Conservation (phyloP, 2,329 filamentous ascomycete genomes). For the Thyridium curvatum region DNA sequence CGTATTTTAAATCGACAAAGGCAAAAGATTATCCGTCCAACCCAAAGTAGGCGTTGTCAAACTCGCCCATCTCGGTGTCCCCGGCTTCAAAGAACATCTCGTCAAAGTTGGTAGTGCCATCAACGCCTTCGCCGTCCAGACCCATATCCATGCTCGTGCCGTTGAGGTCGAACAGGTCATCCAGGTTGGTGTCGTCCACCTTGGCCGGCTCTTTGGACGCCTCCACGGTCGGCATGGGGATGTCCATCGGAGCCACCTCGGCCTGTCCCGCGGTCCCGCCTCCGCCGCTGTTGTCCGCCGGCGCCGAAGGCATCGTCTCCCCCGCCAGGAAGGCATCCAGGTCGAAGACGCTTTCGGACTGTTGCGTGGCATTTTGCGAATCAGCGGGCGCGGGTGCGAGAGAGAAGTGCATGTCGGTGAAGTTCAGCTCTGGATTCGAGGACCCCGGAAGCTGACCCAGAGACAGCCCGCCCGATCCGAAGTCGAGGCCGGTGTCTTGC, state of each 20-base stretch:
- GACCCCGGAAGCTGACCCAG: constrained; percentile 2
- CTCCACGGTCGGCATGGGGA: not conserved
- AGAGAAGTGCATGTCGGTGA: constrained; percentile 52
- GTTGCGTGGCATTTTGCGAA: constrained; percentile 6
- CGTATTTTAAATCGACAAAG: constrained; percentile 10
- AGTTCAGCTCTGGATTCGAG: constrained; percentile 34
- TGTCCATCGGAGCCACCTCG: not conserved
- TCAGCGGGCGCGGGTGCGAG: constrained; percentile 33
- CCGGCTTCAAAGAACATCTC: constrained; percentile 41
- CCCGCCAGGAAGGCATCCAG: constrained; percentile 32
- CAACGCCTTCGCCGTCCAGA: constrained; percentile 24
- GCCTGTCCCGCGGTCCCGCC: not conserved
- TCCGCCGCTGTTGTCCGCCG: not conserved
- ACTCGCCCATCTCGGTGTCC: constrained; percentile 38
- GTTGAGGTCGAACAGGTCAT: constrained; percentile 42
- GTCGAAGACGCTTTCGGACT: constrained; percentile 36
- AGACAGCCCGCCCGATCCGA: constrained; percentile 3
- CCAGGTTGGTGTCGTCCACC: constrained; percentile 25
- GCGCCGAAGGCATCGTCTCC: constrained; percentile 11
- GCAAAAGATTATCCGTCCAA: too few species aligned
- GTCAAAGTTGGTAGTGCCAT: constrained; percentile 38
- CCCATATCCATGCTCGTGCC: constrained; percentile 29
- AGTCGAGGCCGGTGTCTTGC: constrained; percentile 7
- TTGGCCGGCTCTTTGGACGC: constrained; percentile 1
- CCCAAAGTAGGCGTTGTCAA: constrained; percentile 41